Evolutionary conservation across 495 filamentous ascomycete species (phyloP), one percentile per base, ranked within the genome.

Genomic region (Penicillium bovifimosum): DNA sequence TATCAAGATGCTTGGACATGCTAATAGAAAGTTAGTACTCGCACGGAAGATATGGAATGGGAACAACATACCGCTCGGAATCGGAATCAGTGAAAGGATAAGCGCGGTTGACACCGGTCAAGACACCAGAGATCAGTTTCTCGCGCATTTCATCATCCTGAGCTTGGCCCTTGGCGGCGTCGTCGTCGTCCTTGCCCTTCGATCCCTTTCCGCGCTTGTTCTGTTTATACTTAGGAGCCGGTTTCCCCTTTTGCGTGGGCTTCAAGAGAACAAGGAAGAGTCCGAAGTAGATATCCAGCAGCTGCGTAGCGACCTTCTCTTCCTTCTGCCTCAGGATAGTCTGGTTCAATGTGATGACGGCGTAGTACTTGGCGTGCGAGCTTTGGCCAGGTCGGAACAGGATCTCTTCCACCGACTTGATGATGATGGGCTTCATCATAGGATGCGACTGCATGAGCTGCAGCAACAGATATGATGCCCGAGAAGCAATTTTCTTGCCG

Each of bases 341-440:
- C 70, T 98, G 93, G 69, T 98, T 98, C 34, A 98, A 70, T 2
- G 93, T 96, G 61, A 96, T 97, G 64, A 92, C 84, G 24, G 91
- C 91, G 60, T 96, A 96, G 69, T 98, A 98, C 63, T 87, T 92
- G 20, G 95, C 88, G 52, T 95, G 88, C 18, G 83, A 68, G 61
- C 79, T 91, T 63, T 97, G 93, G 6, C 89, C 87, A 0, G 92
- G 86, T 9, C 88, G 81, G 62, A 96, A 88, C 9, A 98, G 76
- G 14, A 96, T 74, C 60, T 97, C 95, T 66, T 97, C 91, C 11
- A 97, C 85, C 16, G 81, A 78, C 53, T 80, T 83, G 60, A 96
- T 85, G 55, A 97, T 85, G 17, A 91, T 82, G 11, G 80, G 76
- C 63, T 96, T 97, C 93, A 98, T 98, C 32, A 87, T 74, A 2